A percentile compares a stretch with the other conserved stretches of the same genome.
phyloP scores from a whole-genome alignment of 768 basidiomycete species.

The Leucocoprinus sp. region DNA sequence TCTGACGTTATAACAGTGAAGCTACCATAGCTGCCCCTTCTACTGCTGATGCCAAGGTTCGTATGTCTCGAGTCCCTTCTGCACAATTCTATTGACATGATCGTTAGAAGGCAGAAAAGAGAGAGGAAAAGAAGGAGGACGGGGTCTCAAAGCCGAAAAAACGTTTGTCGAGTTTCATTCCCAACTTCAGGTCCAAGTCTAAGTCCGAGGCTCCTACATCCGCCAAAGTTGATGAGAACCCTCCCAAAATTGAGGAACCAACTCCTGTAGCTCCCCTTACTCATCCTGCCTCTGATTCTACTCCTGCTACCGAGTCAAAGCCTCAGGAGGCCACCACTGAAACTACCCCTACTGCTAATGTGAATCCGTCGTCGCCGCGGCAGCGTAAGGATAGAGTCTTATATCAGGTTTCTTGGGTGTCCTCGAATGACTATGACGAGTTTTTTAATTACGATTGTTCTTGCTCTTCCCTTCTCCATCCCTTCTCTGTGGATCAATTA shows the following conservation, averaged over 20 bases:
- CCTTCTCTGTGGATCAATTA: conserved; percentile 30
- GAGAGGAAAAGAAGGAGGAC: conserved; percentile 37
- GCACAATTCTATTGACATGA: background rate
- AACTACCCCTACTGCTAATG: conserved; percentile 30
- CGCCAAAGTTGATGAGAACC: conserved; percentile 82
- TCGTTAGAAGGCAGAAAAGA: conserved; percentile 41
- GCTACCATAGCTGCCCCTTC: conserved; percentile 30
- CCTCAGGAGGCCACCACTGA: conserved; percentile 37
- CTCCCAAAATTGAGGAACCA: conserved; percentile 83
- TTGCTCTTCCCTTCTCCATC: conserved; percentile 26
- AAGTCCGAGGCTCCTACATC: conserved; percentile 58
- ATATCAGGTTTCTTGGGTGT: conserved; percentile 6
- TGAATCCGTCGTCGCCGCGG: conserved; percentile 65
- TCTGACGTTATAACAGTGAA: conserved; percentile 15
- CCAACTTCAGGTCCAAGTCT: conserved; percentile 70
- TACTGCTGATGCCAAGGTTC: conserved; percentile 44
- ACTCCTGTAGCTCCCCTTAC: conserved; percentile 77
- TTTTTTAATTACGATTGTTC: conserved; percentile 24
- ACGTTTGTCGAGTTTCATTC: conserved; percentile 77
- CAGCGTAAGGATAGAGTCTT: conserved; percentile 49
- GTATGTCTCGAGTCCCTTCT: background rate
- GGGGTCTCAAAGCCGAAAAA: conserved; percentile 65
- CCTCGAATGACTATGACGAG: conserved; percentile 39
- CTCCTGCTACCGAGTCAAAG: conserved; percentile 29
- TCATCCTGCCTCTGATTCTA: conserved; percentile 53